Conservation (phyloP, 2,329 filamentous ascomycete species). For the Microsporum audouinii region DNA sequence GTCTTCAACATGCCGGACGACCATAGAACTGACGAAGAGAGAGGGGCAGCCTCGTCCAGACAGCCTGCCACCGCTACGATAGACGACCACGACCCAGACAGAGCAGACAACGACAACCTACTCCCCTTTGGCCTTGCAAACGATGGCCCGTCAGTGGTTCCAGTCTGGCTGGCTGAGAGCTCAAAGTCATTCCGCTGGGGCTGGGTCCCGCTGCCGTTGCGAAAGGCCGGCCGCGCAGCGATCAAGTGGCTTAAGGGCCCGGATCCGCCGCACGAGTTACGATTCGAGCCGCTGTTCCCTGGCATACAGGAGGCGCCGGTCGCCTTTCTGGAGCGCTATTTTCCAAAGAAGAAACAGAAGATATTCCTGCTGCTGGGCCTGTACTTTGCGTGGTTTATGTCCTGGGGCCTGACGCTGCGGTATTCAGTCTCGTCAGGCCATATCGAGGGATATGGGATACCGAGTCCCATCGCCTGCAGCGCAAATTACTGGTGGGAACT, state of each 20-base stretch:
- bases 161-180: conserved; percentile 39
- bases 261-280: conserved; percentile 34
- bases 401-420: conserved; percentile 36
- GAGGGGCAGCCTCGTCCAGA: conserved; percentile 14
- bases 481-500: conserved; percentile 36
- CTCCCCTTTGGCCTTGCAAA: conserved; percentile 11
- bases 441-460: conserved; percentile 39
- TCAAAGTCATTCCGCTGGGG: conserved; percentile 37
- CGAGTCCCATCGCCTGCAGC: conserved; percentile 35
- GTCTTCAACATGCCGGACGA: conserved; percentile 22
- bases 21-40: conserved; percentile 18
- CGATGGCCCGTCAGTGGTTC: conserved; percentile 23
- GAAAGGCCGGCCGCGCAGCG: conserved; percentile 34
- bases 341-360: conserved; percentile 38
- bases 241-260: conserved; percentile 39
- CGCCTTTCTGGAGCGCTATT: conserved; percentile 32
- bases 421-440: conserved; percentile 37
- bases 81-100: conserved; percentile 20
- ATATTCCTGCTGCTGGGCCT: conserved; percentile 32
- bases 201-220: conserved; percentile 38
- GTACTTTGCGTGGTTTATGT: conserved; percentile 38
- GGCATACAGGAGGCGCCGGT: conserved; percentile 37
- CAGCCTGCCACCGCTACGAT: conserved; percentile 22
- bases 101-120: conserved; percentile 24
- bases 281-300: conserved; percentile 38